Evolutionary conservation across 768 basidiomycete genomes (phyloP), one percentile per base, ranked within the genome.

Genomic region (Boletellus ananiceps): DNA sequence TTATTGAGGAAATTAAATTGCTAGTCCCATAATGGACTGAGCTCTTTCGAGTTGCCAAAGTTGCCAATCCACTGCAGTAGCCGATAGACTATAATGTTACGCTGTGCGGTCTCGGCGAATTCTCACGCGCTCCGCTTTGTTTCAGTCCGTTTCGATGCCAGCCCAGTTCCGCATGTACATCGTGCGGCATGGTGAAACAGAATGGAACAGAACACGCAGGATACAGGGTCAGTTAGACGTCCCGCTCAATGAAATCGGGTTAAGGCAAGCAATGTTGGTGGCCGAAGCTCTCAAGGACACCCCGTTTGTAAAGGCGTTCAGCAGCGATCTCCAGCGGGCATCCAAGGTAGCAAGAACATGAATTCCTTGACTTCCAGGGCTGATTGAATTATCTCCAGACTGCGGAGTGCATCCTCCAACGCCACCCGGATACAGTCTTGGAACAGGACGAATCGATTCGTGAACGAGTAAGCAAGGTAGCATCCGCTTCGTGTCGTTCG

Each of bases 171-270:
- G 72, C 46, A 56, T 89, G 40, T 86, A 83, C 61, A 68, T 88
- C 53, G 75, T 88, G 42, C 81, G 88, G 37, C 88, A 91, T 57
- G 88, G 86, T 16, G 86, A 91, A 71, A 91, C 88, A 21, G 75
- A 81, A 36, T 82, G 77, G 59, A 90, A 90, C 65, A 68, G 72
- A 45, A 66, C 69, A 6, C 71, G 73, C 21, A 79, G 86, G 49
- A 76, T 88, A 39, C 88, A 92, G 71, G 89, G 89, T 35, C 89
- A 92, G 8, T 58, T 80, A 47, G 84, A 92, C 66, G 83, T 82
- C 7, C 54, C 65, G 35, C 72, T 92, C 59, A 90, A 90, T 56
- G 76, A 72, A 14, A 67, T 64, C 4, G 89, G 89, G 13, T 46
- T 74, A 40, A 68, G 69, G 46, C 88, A 92, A 64, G 84, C 84